These are phyloP conservation scores for Hymenoscyphus infarciens DNA, from an alignment of 2,329 filamentous ascomycete genomes.

Conservation along the genomic window DNA sequence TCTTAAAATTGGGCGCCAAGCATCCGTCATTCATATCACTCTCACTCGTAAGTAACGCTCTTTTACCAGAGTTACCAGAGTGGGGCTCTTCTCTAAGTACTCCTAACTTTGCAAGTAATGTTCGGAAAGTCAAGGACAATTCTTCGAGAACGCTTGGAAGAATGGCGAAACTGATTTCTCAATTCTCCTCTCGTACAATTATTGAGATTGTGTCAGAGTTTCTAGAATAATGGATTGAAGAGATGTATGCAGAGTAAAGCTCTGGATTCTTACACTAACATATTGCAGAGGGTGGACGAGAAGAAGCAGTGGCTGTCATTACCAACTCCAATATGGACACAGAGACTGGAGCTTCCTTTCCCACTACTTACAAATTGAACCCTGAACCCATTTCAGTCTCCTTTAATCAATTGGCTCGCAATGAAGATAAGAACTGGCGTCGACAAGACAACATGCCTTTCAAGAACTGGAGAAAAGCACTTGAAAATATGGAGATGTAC, in stretches of 20 bases:
- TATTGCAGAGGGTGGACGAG: constrained; percentile 42
- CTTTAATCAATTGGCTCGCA: constrained; percentile 39
- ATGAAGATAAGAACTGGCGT: constrained; percentile 47
- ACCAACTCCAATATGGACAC: constrained; percentile 59
- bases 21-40: constrained; percentile 59
- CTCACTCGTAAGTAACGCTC: constrained; percentile 40
- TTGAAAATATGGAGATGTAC: constrained; percentile 48
- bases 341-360: constrained; percentile 54
- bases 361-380: constrained; percentile 50
- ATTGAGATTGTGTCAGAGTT: too few species aligned
- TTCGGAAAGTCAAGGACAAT: too few species aligned
- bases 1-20: constrained; percentile 61
- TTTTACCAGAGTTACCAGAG: background rate
- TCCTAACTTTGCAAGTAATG: too few species aligned
- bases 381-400: constrained; percentile 38
- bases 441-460: constrained; percentile 26
- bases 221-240: too few species aligned
- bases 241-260: too few species aligned
- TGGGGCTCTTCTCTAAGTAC: too few species aligned
- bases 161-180: too few species aligned
- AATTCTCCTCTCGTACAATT: too few species aligned
- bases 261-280: background rate
- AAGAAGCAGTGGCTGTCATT: constrained; percentile 62
- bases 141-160: too few species aligned
- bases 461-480: constrained; percentile 34